These are phyloP conservation scores for Dendrobium catenatum DNA, from an alignment of 106 monocot genomes.

Conservation along the genomic window DNA sequence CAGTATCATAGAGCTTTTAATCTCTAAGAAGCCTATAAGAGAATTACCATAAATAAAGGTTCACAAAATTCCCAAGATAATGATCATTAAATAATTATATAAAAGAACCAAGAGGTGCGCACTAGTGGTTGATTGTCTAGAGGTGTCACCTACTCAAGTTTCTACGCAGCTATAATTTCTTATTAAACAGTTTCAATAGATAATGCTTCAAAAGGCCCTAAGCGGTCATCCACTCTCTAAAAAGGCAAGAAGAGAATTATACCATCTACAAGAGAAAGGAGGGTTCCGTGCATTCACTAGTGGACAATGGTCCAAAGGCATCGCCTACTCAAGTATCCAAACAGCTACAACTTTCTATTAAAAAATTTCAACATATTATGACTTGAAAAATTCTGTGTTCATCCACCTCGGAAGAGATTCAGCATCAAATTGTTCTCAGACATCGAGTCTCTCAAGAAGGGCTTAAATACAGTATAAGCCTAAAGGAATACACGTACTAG, in stretches of 20 bases:
- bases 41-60: neutral
- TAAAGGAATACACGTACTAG: neutral
- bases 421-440: neutral
- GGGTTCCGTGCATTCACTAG: too few species aligned
- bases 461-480: neutral
- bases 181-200: neutral
- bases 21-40: too few species aligned
- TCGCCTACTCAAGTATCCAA: too few species aligned
- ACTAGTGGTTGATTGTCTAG: neutral
- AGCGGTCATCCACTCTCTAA: neutral
- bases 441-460: neutral
- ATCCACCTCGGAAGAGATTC: neutral
- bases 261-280: too few species aligned
- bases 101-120: neutral
- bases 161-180: neutral
- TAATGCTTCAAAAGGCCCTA: neutral
- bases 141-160: neutral
- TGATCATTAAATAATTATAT: neutral
- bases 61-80: neutral
- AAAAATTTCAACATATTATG: too few species aligned
- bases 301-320: too few species aligned
- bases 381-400: too few species aligned
- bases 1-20: too few species aligned
- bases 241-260: too few species aligned
- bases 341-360: too few species aligned